phyloP scores from a whole-genome alignment of 2,329 filamentous ascomycete species.

The Fonsecaea erecta region DNA sequence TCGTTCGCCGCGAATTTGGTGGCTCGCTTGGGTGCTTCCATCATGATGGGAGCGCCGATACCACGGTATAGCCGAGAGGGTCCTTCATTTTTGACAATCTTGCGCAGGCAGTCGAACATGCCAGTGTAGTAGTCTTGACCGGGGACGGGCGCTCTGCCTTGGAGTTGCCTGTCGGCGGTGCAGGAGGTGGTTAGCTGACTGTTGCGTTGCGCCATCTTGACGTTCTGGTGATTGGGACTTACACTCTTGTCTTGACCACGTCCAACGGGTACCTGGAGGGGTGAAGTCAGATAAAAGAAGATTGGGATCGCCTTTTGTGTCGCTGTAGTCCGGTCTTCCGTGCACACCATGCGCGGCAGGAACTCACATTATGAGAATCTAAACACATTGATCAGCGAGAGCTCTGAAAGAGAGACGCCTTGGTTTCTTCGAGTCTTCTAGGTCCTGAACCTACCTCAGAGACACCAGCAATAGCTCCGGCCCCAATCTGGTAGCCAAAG shows the following conservation, averaged over 20 bases:
- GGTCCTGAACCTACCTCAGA: slow-evolving; percentile 74
- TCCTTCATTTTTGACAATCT: slow-evolving; percentile 95
- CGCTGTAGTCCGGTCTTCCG: not conserved
- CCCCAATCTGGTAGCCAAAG: slow-evolving; percentile 93
- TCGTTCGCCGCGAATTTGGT: slow-evolving; percentile 99
- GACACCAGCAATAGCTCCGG: slow-evolving; percentile 94
- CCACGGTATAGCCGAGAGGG: slow-evolving; percentile 92
- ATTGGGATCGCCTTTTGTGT: not conserved
- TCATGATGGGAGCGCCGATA: slow-evolving; percentile 92
- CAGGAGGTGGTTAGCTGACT: slow-evolving; percentile 3
- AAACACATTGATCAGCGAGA: slow-evolving; percentile 33
- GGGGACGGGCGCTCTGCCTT: slow-evolving; percentile 68
- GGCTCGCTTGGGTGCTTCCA: slow-evolving; percentile 95
- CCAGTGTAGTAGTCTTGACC: slow-evolving; percentile 89
- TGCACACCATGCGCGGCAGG: slow-evolving; percentile 9
- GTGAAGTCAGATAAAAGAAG: slow-evolving; percentile 1
- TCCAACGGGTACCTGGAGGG: slow-evolving; percentile 88
- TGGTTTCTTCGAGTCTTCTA: not conserved
- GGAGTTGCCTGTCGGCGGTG: slow-evolving; percentile 71
- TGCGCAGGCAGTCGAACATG: slow-evolving; percentile 97
- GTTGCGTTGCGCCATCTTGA: not conserved
- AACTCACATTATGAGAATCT: slow-evolving; percentile 86
- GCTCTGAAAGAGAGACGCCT: not conserved
- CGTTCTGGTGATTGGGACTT: slow-evolving; percentile 50
- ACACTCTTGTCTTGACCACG: slow-evolving; percentile 98